Evolutionary conservation across 352 stramenopile species (phyloP).

Genomic region (Phytophthora citricola): DNA sequence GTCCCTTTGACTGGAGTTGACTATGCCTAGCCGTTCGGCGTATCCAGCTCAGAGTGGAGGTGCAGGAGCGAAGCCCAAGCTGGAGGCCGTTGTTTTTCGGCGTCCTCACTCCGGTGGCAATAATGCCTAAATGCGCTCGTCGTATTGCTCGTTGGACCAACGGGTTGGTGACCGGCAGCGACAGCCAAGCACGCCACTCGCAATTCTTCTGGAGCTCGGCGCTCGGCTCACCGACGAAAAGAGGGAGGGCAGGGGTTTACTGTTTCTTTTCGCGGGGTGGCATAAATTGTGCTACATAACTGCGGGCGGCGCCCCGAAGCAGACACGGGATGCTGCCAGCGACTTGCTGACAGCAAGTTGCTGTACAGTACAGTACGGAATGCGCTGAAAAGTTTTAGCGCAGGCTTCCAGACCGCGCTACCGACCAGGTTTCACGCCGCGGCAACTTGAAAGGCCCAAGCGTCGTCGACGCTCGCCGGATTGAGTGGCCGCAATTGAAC

Average conservation of each 20-base stretch:
- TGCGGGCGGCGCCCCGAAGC: background rate
- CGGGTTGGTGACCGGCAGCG: background rate
- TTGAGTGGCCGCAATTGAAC: slow-evolving; percentile 35
- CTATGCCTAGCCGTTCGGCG: slow-evolving; percentile 18
- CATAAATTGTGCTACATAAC: slow-evolving; percentile 6
- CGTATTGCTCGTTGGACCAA: background rate
- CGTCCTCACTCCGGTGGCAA: background rate
- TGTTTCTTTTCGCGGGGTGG: slow-evolving; percentile 27
- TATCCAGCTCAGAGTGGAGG: slow-evolving; percentile 4
- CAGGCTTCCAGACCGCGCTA: slow-evolving; percentile 1
- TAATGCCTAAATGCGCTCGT: too few species aligned
- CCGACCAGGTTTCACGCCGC: slow-evolving; percentile 8
- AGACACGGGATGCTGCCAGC: slow-evolving; percentile 1
- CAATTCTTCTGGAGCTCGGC: slow-evolving; percentile 16
- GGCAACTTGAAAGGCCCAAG: too few species aligned
- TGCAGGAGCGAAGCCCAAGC: background rate
- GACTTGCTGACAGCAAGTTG: too few species aligned
- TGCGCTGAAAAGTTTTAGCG: background rate
- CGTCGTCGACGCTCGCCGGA: slow-evolving; percentile 4
- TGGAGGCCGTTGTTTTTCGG: too few species aligned
- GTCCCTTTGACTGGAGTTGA: slow-evolving; percentile 35
- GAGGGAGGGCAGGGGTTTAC: slow-evolving; percentile 19
- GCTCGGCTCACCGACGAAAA: background rate
- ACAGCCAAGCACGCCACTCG: slow-evolving; percentile 13
- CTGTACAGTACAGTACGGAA: too few species aligned